Conservation (phyloP, 2,329 filamentous ascomycete genomes). For the Xylariaceae sp. region DNA sequence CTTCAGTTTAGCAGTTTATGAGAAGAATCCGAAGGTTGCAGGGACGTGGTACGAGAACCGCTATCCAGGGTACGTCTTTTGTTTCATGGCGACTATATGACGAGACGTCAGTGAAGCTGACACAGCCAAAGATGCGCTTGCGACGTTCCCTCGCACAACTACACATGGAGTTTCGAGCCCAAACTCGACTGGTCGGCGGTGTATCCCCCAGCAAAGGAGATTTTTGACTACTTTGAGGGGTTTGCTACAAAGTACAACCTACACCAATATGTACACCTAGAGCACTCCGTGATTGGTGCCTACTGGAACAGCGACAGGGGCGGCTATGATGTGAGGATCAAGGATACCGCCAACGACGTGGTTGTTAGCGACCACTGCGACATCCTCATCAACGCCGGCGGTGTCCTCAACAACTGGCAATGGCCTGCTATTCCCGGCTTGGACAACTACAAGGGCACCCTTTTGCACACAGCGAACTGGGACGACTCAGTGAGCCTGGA, state of each 20-base stretch:
- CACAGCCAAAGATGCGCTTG: slow-evolving; percentile 36
- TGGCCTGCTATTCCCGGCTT: slow-evolving; percentile 30
- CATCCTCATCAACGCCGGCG: slow-evolving; percentile 34
- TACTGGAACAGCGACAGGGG: slow-evolving; percentile 21
- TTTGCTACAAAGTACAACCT: slow-evolving; percentile 12
- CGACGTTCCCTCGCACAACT: slow-evolving; percentile 50
- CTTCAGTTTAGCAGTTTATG: slow-evolving; percentile 33
- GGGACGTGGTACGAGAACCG: slow-evolving; percentile 52
- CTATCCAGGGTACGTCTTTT: slow-evolving; percentile 34
- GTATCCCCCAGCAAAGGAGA: slow-evolving; percentile 35
- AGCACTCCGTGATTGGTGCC: slow-evolving; percentile 8
- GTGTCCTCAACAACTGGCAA: slow-evolving; percentile 22
- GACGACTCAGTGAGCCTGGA: slow-evolving; percentile 21
- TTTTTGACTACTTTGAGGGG: slow-evolving; percentile 10
- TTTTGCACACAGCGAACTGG: slow-evolving; percentile 31
- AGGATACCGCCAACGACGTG: slow-evolving; percentile 7
- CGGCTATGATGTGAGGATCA: slow-evolving; percentile 16
- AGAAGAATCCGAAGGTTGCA: slow-evolving; percentile 44
- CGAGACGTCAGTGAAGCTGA: background rate
- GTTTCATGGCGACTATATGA: background rate
- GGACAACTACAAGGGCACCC: slow-evolving; percentile 26
- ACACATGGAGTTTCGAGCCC: slow-evolving; percentile 47
- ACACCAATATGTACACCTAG: slow-evolving; percentile 9
- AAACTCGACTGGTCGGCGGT: slow-evolving; percentile 39
- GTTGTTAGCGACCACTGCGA: slow-evolving; percentile 16